A percentile compares a stretch with the other conserved stretches of the same genome.
Evolutionary conservation across 371 early-diverging fungal species (phyloP).

Genomic region (Encephalitozoon cuniculi): DNA sequence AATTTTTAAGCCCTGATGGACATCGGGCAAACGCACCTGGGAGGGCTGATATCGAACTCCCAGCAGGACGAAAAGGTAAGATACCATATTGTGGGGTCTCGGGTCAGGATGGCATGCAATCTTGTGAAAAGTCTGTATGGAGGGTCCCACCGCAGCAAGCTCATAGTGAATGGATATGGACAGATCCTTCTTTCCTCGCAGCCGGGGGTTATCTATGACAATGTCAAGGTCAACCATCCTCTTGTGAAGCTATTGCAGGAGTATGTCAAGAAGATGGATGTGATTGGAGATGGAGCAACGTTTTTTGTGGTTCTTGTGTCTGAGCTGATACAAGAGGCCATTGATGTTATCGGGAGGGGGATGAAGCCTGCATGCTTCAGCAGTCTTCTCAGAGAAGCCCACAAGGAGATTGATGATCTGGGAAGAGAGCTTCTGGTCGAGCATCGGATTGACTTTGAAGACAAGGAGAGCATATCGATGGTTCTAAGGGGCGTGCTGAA

Average conservation of each 20-base stretch:
- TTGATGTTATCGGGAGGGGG: slow-evolving; percentile 45
- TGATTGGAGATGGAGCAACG: slow-evolving; percentile 53
- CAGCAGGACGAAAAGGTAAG: slow-evolving; percentile 35
- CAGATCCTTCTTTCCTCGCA: slow-evolving; percentile 40
- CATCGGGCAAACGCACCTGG: background rate
- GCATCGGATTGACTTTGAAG: background rate
- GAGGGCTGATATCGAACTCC: slow-evolving; percentile 20
- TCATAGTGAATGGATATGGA: slow-evolving; percentile 10
- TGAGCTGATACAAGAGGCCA: slow-evolving; percentile 39
- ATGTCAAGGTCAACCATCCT: slow-evolving; percentile 56
- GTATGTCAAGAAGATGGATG: slow-evolving; percentile 51
- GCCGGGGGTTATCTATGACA: slow-evolving; percentile 46
- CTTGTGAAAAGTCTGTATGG: slow-evolving; percentile 29
- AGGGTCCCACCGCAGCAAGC: slow-evolving; percentile 9
- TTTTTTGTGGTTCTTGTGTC: slow-evolving; percentile 50
- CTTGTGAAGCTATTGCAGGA: slow-evolving; percentile 53
- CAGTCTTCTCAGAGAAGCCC: slow-evolving; percentile 39
- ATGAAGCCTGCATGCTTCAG: slow-evolving; percentile 44
- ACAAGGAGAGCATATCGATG: background rate
- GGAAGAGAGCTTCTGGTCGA: background rate
- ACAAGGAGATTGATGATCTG: slow-evolving; percentile 4
- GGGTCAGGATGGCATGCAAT: background rate
- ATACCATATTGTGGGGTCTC: background rate
- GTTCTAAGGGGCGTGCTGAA: slow-evolving; percentile 42
- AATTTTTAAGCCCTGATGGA: slow-evolving; percentile 14